Percentiles rank a stretch among this genome's conserved stretches.
These are phyloP conservation scores for Bryoerythrophyllum caledonicum DNA, from an alignment of 225 moss, liverwort and hornwort genomes.

Conservation along the genomic window DNA sequence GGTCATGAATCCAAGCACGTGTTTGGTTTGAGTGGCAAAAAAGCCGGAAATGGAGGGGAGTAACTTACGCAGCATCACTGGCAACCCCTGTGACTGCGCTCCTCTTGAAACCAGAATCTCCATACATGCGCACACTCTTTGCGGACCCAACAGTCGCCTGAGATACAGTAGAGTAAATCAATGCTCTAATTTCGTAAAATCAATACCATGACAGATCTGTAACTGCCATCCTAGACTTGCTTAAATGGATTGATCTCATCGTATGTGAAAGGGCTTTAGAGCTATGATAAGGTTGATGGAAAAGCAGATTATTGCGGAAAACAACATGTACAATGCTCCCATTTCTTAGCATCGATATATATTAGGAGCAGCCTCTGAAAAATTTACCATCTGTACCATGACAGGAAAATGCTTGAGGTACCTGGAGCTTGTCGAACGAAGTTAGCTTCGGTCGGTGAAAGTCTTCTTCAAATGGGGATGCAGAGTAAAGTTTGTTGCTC, in stretches of 20 bases:
- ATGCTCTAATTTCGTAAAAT: not conserved
- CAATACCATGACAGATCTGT: not conserved
- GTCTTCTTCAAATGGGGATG: conserved; percentile 65
- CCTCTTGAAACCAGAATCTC: conserved; percentile 61
- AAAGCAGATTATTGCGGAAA: no score
- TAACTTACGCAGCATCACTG: conserved; percentile 87
- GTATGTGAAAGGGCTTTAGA: not conserved
- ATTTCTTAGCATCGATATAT: not conserved
- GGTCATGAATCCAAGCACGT: conserved; percentile 6
- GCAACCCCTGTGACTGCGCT: conserved; percentile 52
- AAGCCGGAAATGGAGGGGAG: not conserved
- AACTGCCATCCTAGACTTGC: not conserved
- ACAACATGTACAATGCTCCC: no score
- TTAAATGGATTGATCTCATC: not conserved
- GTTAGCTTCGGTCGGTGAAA: conserved; percentile 79
- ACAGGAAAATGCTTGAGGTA: not conserved
- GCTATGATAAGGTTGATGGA: no score
- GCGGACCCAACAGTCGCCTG: conserved; percentile 75
- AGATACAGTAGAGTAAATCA: not conserved
- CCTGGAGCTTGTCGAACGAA: conserved; percentile 91
- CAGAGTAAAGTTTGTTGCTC: conserved; percentile 39
- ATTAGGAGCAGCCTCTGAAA: conserved; percentile 5
- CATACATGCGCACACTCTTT: conserved; percentile 82
- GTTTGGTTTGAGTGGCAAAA: not conserved
- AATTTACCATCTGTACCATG: not conserved